Evolutionary conservation across 148 eudicot species (phyloP), one percentile per base, ranked within the genome.

Genomic region (Heliamphora exappendiculata): DNA sequence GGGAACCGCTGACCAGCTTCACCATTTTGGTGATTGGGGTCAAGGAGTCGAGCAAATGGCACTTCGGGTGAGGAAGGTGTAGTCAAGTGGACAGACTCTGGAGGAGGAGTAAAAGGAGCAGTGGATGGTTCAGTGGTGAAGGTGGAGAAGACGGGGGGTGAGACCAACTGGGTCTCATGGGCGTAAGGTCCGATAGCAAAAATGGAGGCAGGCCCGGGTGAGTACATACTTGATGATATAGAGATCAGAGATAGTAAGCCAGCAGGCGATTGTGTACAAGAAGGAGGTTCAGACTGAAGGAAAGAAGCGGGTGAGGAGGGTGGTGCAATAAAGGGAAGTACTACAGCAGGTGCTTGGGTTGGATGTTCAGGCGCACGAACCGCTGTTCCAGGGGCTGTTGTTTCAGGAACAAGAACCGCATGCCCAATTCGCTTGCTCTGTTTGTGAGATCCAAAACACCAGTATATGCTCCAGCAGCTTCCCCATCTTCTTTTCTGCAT

Each of bases 51-150:
- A 67, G 99, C 99, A 81, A 93, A 93, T 4, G 99, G 99, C 12
- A 95, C 99, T 84, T 95, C 99, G 0, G 99, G 99, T 10, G 99
- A 95, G 67, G 99, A 95, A 54, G 99, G 99, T 62, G 94, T 95
- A 4, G 99, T 95, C 69, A 95, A 76, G 75, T 92, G 97, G 76
- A 89, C 83, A 5, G 99, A 91, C 75, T 93, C 99, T 0, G 99
- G 98, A 17, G 99, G 99, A 71, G 99, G 99, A 45, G 99, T 95
- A 41, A 81, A 91, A 44, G 99, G 97, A 67, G 99, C 97, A 14
- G 99, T 95, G 1, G 97, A 91, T 11, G 99, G 99, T 79, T 95
- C 97, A 5, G 98, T 95, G 7, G 90, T 93, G 75, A 82, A 91
- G 14, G 97, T 86, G n/a, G 99, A 95, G 88, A 95, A 95, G 41